Percentiles rank a stretch among this genome's conserved stretches.
These are phyloP conservation scores for Noccaea caerulescens DNA, from an alignment of 345 rosid species.

Conservation along the genomic window DNA sequence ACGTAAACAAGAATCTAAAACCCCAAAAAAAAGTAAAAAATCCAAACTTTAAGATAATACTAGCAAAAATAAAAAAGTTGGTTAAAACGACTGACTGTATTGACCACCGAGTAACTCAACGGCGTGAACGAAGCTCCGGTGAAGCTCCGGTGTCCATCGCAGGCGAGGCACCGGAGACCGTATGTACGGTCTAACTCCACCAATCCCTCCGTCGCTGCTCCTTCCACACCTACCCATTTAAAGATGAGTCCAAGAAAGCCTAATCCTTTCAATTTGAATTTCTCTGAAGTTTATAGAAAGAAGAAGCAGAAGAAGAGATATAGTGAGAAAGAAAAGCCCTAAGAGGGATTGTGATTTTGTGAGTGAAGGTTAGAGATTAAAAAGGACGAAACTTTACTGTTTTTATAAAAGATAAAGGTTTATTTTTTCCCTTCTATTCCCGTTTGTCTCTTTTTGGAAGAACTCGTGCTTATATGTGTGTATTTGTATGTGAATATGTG, in stretches of 20 bases:
- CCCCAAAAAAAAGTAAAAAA: no score
- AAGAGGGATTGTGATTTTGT: neutral
- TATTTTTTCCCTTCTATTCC: conserved; percentile 23
- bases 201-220: conserved; percentile 55
- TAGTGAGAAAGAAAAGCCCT: conserved; percentile 29
- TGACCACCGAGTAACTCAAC: conserved; percentile 92
- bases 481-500: conserved; percentile 10
- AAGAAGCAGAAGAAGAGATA: conserved; percentile 9
- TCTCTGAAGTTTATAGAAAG: neutral
- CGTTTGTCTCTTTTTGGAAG: conserved; percentile 40
- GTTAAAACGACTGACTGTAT: conserved; percentile 57
- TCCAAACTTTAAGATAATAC: neutral
- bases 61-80: neutral
- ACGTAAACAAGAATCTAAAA: neutral
- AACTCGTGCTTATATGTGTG: conserved; percentile 33
- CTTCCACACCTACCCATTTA: conserved; percentile 76
- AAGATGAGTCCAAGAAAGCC: conserved; percentile 19
- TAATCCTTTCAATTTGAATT: conserved; percentile 5
- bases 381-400: conserved; percentile 35
- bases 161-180: conserved; percentile 93
- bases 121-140: conserved; percentile 84
- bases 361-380: conserved; percentile 32
- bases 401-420: conserved; percentile 28
- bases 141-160: conserved; percentile 99
- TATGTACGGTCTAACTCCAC: conserved; percentile 75